phyloP scores from a whole-genome alignment of 306 rosid genomes.

The Pachyrhizus erosus region DNA sequence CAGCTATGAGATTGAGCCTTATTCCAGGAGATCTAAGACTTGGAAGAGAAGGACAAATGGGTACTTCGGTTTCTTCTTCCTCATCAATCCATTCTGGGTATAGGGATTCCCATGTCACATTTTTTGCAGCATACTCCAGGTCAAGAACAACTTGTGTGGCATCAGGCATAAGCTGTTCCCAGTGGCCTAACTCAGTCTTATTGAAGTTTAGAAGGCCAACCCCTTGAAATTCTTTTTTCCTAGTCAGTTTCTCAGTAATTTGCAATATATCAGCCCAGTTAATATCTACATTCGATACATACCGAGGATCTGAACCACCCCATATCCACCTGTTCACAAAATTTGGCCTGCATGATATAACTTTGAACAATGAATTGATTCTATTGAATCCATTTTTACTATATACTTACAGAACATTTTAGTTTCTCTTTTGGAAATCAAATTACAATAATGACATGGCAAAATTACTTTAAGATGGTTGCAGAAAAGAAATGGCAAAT shows the following conservation, averaged over 20 bases:
- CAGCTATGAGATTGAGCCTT: constrained; percentile 20
- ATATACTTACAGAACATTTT: neutral
- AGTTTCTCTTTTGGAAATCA: neutral
- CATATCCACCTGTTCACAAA: neutral
- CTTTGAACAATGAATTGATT: neutral
- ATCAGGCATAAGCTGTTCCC: neutral
- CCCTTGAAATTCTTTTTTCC: neutral
- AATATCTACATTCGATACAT: neutral
- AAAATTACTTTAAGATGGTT: no score
- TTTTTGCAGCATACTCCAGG: constrained; percentile 1
- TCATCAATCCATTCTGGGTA: constrained; percentile 28
- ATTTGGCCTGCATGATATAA: neutral
- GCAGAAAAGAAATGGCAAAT: neutral
- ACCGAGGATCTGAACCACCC: constrained; percentile 5
- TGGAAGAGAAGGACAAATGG: constrained; percentile 14
- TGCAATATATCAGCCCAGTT: neutral
- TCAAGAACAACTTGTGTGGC: neutral
- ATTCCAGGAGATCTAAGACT: constrained; percentile 9
- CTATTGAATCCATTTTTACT: neutral
- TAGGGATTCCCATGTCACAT: constrained; percentile 22
- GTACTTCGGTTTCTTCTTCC: neutral
- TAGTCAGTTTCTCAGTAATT: neutral
- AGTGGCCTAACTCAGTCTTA: neutral
- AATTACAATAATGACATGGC: no score
- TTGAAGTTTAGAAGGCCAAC: constrained; percentile 12